Percentiles rank a stretch among this genome's conserved stretches.
Conservation (phyloP, 768 basidiomycete species). For the Agaricus blazei region DNA sequence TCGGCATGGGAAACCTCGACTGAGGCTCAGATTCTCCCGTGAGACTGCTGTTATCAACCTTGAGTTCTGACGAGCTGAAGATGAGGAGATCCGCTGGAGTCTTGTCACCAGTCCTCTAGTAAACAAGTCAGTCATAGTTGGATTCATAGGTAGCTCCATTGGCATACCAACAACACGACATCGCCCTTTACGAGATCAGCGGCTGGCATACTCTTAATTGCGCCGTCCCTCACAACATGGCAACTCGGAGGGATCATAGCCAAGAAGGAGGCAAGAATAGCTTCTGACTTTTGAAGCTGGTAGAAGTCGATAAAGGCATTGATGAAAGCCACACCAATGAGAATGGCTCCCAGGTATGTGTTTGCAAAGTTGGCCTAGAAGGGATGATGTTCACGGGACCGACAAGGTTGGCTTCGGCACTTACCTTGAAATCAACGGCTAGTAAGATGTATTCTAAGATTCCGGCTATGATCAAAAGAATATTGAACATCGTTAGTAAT, state of each 20-base stretch:
- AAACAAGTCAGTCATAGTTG: not conserved
- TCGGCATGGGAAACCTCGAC: conserved; percentile 43
- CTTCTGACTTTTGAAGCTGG: conserved; percentile 71
- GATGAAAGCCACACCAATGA: conserved; percentile 62
- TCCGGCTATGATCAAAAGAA: conserved; percentile 62
- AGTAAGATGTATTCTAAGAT: conserved; percentile 62
- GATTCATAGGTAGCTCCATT: not conserved
- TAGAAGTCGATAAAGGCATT: conserved; percentile 70
- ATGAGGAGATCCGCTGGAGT: conserved; percentile 64
- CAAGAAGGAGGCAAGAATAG: conserved; percentile 66
- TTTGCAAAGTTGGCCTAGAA: conserved; percentile 54
- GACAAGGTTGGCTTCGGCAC: not conserved
- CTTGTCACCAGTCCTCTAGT: conserved; percentile 62
- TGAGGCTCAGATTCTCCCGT: conserved; percentile 71
- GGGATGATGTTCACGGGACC: conserved; percentile 11
- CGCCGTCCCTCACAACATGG: conserved; percentile 55
- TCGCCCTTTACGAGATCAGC: conserved; percentile 64
- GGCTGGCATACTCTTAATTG: conserved; percentile 51
- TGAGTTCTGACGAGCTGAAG: conserved; percentile 56
- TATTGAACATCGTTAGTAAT: conserved; percentile 59
- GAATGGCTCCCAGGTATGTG: conserved; percentile 65
- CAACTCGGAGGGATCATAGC: conserved; percentile 72
- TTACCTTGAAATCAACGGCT: conserved; percentile 55
- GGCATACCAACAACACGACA: conserved; percentile 52
- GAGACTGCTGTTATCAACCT: conserved; percentile 67